A percentile compares a stretch with the other conserved stretches of the same genome.
phyloP scores from a whole-genome alignment of 192 early-diverging fungal species.

The Helicostylum pulchrum region DNA sequence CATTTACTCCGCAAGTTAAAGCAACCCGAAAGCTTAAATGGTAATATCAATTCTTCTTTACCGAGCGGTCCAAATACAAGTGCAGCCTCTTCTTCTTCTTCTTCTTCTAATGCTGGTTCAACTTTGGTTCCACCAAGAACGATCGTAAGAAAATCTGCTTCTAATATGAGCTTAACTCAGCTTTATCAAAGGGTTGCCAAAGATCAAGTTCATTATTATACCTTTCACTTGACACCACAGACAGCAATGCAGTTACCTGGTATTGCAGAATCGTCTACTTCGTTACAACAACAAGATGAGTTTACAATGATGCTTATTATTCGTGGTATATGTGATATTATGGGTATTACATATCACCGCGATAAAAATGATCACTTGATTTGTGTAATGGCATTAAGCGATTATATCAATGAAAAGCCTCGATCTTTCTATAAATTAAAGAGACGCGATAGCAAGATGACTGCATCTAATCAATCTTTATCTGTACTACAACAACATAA shows the following conservation, averaged over 20 bases:
- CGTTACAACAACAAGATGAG: constrained; percentile 10
- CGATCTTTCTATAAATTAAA: constrained; percentile 8
- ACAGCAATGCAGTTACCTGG: constrained; percentile 4
- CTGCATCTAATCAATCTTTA: not conserved
- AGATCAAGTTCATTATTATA: constrained; percentile 28
- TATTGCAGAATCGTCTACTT: constrained; percentile 4
- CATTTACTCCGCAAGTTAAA: constrained; percentile 24
- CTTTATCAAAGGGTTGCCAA: constrained; percentile 32
- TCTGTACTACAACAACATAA: not conserved
- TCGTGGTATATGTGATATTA: constrained; percentile 28
- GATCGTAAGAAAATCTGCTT: constrained; percentile 8
- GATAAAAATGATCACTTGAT: constrained; percentile 13
- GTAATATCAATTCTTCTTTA: not conserved
- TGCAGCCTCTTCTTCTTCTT: not conserved
- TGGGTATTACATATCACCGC: constrained; percentile 32
- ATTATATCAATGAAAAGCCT: constrained; percentile 19
- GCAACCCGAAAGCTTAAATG: not conserved
- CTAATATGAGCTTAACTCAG: constrained; percentile 18
- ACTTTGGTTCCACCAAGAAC: not conserved
- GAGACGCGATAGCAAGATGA: constrained; percentile 13
- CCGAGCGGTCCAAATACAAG: not conserved
- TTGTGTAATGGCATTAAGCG: constrained; percentile 25
- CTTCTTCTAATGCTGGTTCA: not conserved
- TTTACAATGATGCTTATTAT: constrained; percentile 26
- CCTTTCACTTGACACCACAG: constrained; percentile 22